Conservation (phyloP, 495 filamentous ascomycete species). For the Lasiosphaeria miniovina region DNA sequence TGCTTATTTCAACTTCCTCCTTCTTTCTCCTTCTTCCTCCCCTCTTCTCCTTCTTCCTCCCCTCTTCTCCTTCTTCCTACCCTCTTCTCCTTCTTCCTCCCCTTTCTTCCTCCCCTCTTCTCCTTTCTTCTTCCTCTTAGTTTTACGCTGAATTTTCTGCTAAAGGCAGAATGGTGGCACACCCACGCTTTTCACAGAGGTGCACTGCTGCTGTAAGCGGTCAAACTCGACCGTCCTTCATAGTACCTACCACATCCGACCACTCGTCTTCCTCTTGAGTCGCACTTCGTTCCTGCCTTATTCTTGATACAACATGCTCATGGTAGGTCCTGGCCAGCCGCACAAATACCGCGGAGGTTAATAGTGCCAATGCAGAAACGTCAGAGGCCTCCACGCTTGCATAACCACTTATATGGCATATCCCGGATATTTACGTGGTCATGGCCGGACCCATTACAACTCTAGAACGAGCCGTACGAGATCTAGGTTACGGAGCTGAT, state of each 20-base stretch:
- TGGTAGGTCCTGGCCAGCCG: not conserved
- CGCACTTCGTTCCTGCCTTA: not conserved
- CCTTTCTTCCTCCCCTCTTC: no score
- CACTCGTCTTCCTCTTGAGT: constrained; percentile 1
- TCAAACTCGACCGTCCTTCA: no score
- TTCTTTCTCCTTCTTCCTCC: no score
- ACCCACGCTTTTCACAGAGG: no score
- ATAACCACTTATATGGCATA: not conserved
- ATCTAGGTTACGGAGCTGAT: not conserved
- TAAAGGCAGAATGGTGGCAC: no score
- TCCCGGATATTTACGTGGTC: not conserved
- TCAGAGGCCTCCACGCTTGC: not conserved
- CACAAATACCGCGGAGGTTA: not conserved
- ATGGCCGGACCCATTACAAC: not conserved
- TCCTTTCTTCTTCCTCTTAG: no score
- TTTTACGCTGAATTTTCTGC: no score
- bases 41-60: no score
- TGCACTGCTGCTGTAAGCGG: no score
- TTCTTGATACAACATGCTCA: not conserved
- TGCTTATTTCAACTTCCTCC: no score
- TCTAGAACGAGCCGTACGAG: not conserved
- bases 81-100: no score
- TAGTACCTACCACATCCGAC: constrained; percentile 2
- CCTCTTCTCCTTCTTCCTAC: no score
- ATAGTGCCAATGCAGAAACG: not conserved